These are phyloP conservation scores for Candida michaelii DNA, from an alignment of 805 yeast species.

Conservation along the genomic window DNA sequence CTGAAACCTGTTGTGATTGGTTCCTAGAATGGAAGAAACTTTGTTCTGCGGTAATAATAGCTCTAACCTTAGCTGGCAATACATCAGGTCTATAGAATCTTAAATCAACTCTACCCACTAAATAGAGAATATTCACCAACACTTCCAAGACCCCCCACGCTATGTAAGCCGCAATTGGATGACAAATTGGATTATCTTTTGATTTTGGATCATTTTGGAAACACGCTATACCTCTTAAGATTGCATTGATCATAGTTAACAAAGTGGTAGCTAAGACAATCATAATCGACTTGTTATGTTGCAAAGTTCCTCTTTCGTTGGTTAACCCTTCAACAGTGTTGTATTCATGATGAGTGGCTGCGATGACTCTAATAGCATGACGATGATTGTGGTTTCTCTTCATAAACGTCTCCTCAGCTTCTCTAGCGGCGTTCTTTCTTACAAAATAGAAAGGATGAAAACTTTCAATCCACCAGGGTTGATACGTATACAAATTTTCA, in stretches of 20 bases:
- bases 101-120: constrained; percentile 67
- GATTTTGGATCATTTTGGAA: constrained; percentile 20
- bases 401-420: constrained; percentile 49
- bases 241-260: constrained; percentile 50
- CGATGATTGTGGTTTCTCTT: constrained; percentile 48
- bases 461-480: constrained; percentile 78
- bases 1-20: constrained; percentile 15
- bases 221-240: constrained; percentile 40
- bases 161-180: constrained; percentile 62
- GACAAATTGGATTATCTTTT: constrained; percentile 24
- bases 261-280: constrained; percentile 49
- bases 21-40: constrained; percentile 28
- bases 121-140: constrained; percentile 53
- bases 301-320: constrained; percentile 42
- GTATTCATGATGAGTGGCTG: constrained; percentile 50
- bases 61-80: constrained; percentile 39
- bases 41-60: constrained; percentile 44
- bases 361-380: constrained; percentile 59
- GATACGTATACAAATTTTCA: constrained; percentile 55
- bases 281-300: constrained; percentile 53
- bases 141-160: constrained; percentile 70
- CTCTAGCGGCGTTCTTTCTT: constrained; percentile 49
- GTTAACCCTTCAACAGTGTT: constrained; percentile 40
- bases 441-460: constrained; percentile 62
- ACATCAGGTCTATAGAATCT: constrained; percentile 78